Base-by-base conservation (phyloP, 148 eudicot species). In the Camellia granthamiana region DNA sequence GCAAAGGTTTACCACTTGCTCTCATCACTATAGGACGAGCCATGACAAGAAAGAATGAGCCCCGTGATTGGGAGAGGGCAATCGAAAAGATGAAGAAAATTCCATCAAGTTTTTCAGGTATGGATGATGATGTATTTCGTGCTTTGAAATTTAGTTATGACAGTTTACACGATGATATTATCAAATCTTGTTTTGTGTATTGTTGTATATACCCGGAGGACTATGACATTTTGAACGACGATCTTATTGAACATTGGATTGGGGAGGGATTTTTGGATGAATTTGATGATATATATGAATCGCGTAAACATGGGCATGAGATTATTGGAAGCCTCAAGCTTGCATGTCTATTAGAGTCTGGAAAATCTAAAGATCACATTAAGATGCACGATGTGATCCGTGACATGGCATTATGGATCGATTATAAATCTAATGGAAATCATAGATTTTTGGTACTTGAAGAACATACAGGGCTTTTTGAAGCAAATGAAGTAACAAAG, bases 1-100 rank as follows among this genome's bases (percentile, higher is more conserved):
- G 85, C 43, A 79, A 56, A 6, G 85, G 85, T 6, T 59, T 83
- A 75, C 85, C 85, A 15, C 81, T 83, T 6, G 82, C 85, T n/a
- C 75, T 83, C 3, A 74, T 78, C 4, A 78, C 82, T 19, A 41
- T 74, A 9, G 85, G 81, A 16, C 73, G 85, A 47, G 85, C 85
- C 66, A 83, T 83, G 85, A 61, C 79, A 9, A 80, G 81, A 54
- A 78, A 77, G 60, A 78, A 49, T 51, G 62, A 65, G 10, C 79
- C 56, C 18, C 44, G 49, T 10, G 79, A 74, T 16, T 83, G 85
- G 85, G 19, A 74, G 75, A 51, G 76, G 5, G 79, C 85, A 12
- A 47, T 83, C 0, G 70, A 68, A 19, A 54, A 78, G 67, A 72
- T 83, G 30, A 83, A 6, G 49, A 60, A 61, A 46, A 64, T 61